These are phyloP conservation scores for Retiboletus flavoniger DNA, from an alignment of 1,284 basidiomycete genomes.

Conservation along the genomic window DNA sequence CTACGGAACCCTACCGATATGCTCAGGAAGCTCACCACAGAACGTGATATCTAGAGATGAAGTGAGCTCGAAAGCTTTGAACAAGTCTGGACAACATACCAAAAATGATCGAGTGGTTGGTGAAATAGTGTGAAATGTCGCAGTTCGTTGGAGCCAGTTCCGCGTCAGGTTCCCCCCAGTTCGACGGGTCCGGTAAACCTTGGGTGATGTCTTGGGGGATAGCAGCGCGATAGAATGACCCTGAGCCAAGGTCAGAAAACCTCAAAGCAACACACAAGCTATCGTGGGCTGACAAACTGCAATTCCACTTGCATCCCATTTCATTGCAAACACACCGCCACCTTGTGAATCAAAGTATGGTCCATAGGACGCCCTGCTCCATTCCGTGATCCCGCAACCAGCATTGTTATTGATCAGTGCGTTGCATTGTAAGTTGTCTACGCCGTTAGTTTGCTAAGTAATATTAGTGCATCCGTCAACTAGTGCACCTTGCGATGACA, in stretches of 20 bases:
- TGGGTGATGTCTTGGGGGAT: conserved; percentile 53
- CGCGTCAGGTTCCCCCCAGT: conserved; percentile 56
- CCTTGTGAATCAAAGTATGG: conserved; percentile 53
- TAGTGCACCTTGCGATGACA: conserved; percentile 12
- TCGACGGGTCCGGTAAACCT: conserved; percentile 44
- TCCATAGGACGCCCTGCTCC: conserved; percentile 58
- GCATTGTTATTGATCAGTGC: conserved; percentile 43
- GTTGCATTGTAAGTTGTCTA: conserved; percentile 45
- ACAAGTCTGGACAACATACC: conserved; percentile 35
- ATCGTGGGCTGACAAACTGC: conserved; percentile 49
- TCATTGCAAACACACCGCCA: conserved; percentile 66
- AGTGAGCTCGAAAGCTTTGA: conserved; percentile 14
- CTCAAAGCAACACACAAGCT: conserved; percentile 1
- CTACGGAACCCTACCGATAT: neutral
- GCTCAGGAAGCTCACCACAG: conserved; percentile 49
- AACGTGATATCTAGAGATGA: conserved; percentile 70
- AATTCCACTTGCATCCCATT: conserved; percentile 57
- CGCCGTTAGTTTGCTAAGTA: conserved; percentile 35
- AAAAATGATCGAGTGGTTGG: conserved; percentile 63
- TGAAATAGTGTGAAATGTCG: conserved; percentile 50
- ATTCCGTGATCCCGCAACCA: conserved; percentile 60
- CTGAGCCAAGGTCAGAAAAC: conserved; percentile 32
- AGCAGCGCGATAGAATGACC: conserved; percentile 59
- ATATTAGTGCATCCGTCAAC: conserved; percentile 8
- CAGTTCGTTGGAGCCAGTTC: conserved; percentile 45